These are phyloP conservation scores for Pythium graminicola DNA, from an alignment of 352 stramenopile genomes.

Conservation along the genomic window DNA sequence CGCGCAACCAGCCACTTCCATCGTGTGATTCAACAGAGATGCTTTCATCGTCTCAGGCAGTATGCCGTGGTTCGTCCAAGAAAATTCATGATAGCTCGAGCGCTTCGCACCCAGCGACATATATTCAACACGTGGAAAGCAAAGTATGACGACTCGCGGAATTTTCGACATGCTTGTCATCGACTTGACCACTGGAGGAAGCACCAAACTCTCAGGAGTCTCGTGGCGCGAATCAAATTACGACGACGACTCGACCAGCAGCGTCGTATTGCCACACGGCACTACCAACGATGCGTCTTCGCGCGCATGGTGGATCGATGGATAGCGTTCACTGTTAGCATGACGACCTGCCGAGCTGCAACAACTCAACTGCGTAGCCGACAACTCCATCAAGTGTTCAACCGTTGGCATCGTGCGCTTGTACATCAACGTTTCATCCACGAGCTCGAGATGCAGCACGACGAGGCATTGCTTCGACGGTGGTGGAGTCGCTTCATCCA, in stretches of 20 bases:
- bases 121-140: neutral
- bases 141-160: neutral
- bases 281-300: neutral
- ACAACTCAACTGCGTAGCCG: neutral
- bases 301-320: neutral
- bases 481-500: neutral
- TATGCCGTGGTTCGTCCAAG: neutral
- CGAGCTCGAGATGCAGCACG: slow-evolving; percentile 4
- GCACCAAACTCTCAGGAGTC: neutral
- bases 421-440: slow-evolving; percentile 1
- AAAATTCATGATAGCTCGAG: neutral
- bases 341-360: neutral
- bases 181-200: neutral
- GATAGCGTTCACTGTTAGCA: neutral
- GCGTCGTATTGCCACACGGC: neutral
- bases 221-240: neutral
- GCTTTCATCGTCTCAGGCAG: neutral
- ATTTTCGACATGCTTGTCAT: neutral
- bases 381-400: neutral
- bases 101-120: neutral
- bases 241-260: neutral
- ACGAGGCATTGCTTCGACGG: neutral
- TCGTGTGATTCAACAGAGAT: neutral
- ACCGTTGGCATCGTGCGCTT: slow-evolving; percentile 5
- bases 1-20: neutral